Conservation (phyloP, 2,329 filamentous ascomycete species). For the Cadophora sp. region DNA sequence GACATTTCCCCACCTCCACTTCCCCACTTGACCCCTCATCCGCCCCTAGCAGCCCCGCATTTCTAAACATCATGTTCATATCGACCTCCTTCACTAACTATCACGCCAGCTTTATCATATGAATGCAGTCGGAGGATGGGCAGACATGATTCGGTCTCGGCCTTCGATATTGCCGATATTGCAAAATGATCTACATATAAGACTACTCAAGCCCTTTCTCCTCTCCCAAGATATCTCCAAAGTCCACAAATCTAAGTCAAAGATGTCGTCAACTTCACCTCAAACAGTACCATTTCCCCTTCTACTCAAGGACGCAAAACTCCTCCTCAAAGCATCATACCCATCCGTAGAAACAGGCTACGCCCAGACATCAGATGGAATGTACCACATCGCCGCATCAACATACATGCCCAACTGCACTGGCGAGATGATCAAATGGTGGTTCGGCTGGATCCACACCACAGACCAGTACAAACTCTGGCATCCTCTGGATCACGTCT, state of each 20-base stretch:
- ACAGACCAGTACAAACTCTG: slow-evolving; percentile 26
- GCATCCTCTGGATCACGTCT: slow-evolving; percentile 24
- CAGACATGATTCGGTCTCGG: background rate
- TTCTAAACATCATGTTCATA: too few relatives aligned
- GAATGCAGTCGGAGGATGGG: background rate
- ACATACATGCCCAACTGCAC: slow-evolving; percentile 26
- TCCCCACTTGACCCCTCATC: background rate
- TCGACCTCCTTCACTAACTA: background rate
- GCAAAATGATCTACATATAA: background rate
- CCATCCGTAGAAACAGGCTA: slow-evolving; percentile 16
- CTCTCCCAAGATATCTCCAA: background rate
- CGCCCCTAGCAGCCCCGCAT: background rate
- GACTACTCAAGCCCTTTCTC: background rate
- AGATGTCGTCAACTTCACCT: background rate
- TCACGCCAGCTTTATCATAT: background rate
- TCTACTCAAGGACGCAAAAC: slow-evolving; percentile 7
- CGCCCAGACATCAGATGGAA: slow-evolving; percentile 19
- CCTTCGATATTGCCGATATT: background rate
- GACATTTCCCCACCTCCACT: background rate
- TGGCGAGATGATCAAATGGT: slow-evolving; percentile 23
- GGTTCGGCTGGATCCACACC: slow-evolving; percentile 23
- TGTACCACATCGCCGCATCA: slow-evolving; percentile 19
- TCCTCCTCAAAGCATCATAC: slow-evolving; percentile 13
- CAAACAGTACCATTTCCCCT: slow-evolving; percentile 10
- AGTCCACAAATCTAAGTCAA: background rate